Evolutionary conservation across 257 asterid genomes (phyloP), one percentile per base, ranked within the genome.

Genomic region (Sherardia arvensis): DNA sequence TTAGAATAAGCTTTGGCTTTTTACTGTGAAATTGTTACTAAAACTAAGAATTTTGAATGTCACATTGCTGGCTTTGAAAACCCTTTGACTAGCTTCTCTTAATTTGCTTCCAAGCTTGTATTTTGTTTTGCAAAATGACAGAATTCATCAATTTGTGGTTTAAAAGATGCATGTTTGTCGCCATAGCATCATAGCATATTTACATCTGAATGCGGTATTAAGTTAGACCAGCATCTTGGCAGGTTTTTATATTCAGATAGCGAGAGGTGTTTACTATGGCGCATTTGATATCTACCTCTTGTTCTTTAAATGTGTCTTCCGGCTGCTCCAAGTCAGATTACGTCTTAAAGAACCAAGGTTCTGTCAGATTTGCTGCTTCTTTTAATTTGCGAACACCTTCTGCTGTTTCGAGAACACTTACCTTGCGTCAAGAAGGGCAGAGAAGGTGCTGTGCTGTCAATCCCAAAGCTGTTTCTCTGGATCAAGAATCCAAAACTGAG

Each of bases 221-320:
- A 38, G 27, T 61, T 62, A 62, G 30, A 18, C 20, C 63, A 22
- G 62, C 27, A 30, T 20, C 59, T 76, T 20, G 69, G 66, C 80
- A 85, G 94, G 80, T 68, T 33, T 45, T 48, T 53, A 57, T 53
- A 40, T 23, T 51, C 47, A 49, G 59, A 61, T 47, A 49, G 43
- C 63, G 62, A 43, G n/a, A 40, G 30, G 62, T 30, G 6, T 64
- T 11, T 54, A 69, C 30, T 26, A 91, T 92, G 97, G 97, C 95
- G 0, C 93, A 86, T 70, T 71, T 83, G 18, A 90, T 81, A 43
- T 76, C 90, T 29, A 77, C 80, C 9, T 81, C 93, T 10, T 86
- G 85, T 76, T 73, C 82, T 48, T 77, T 78, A 67, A 78, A 74
- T 51, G 18, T 80, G 74, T 72, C 86, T 36, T 64, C 78, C 0